Evolutionary conservation across 2,329 filamentous ascomycete genomes (phyloP), one percentile per base, ranked within the genome.

Genomic region (Xylaria hypoxylon): DNA sequence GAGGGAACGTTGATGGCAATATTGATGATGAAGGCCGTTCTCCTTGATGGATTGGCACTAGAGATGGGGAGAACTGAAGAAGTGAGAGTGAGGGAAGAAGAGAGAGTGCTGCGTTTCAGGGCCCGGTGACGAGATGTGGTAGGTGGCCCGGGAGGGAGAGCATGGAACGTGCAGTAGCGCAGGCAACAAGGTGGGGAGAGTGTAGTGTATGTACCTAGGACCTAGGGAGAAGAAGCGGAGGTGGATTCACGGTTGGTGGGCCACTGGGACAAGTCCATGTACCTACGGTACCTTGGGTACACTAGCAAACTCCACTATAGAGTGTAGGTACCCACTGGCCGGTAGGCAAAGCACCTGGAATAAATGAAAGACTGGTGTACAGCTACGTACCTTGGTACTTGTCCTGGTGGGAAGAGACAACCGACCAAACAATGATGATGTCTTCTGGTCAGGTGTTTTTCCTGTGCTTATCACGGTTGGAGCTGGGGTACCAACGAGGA

Each of bases 91-190:
- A 60, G 26, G 24, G 53, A 57, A 48, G 33, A 48, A 48, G 40
- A 57, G 53, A 56, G 52, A 53, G 60, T 33, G 24, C 35, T 59
- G 44, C 45, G 52, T 62, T 33, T 59, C 59, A 61, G 67, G 31
- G 7, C 56, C 45, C 42, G 19, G 48, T 61, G 60, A 67, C 57
- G 40, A 64, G 63, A 24, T 51, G 35, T 45, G 55, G 51, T 60
- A 59, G 64, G 53, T 47, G 40, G 31, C 26, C 58, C 47, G 61
- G 65, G 55, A 48, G 59, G 47, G 55, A 48, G 35, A 33, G 42
- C 58, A 62, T 59, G 45, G 62, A 24, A 51, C 50, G 59, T 66
- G 67, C 63, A 63, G 57, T 69, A 69, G 67, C 64, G 59, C 63
- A 66, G 56, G 62, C 59, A 52, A 55, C 58, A 51, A 22, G 38